Evolutionary conservation across 78 protist genomes (phyloP).

Genomic region (Dictyostelium intermedium): DNA sequence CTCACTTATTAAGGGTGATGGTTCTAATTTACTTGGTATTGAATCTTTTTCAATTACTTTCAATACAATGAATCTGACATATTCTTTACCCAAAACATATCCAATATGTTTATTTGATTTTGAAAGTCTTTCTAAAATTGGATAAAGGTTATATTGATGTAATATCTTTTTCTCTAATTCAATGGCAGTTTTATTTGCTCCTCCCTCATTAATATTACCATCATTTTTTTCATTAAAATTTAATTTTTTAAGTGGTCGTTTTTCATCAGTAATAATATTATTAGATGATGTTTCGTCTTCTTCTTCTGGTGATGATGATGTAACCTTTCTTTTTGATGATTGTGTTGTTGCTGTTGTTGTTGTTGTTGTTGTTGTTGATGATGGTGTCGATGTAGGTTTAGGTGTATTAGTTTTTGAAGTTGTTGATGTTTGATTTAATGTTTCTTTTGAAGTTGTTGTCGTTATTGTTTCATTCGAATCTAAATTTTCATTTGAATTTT

Average conservation of each 20-base stretch:
- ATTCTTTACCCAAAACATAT: not conserved
- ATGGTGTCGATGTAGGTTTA: not conserved
- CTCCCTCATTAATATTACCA: not conserved
- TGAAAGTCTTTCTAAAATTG: not conserved
- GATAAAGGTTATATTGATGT: not conserved
- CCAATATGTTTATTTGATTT: not conserved
- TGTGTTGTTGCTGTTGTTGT: not conserved
- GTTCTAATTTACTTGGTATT: not conserved
- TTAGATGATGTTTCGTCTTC: not conserved
- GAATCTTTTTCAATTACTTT: not conserved
- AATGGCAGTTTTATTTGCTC: not conserved
- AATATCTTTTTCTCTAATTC: not conserved
- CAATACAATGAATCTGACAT: not conserved
- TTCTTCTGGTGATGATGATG: not conserved
- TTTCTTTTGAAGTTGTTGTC: not conserved
- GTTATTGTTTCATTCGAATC: not conserved
- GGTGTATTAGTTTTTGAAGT: not conserved
- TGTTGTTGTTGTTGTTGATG: not conserved
- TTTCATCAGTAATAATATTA: not conserved
- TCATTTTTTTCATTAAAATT: not conserved
- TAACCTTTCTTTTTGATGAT: not conserved
- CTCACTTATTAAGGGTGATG: not conserved
- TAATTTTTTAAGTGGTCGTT: not conserved
- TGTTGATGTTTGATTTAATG: not conserved
- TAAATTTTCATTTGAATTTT: not conserved